These are phyloP conservation scores for Neopestalotiopsis rosae DNA, from an alignment of 2,329 filamentous ascomycete genomes.

Conservation along the genomic window DNA sequence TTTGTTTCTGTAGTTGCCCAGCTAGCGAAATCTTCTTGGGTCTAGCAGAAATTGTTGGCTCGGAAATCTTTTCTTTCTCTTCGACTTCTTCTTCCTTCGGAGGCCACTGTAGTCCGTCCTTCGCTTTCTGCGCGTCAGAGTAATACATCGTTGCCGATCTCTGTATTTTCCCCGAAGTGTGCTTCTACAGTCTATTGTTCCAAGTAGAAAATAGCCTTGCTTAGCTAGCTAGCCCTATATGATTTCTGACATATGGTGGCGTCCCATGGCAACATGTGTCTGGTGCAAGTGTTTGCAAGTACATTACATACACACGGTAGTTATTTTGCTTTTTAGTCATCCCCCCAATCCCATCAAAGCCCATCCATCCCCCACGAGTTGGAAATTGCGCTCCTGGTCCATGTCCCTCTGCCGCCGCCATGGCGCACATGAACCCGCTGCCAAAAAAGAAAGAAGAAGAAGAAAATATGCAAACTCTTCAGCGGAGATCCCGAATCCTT, in stretches of 20 bases:
- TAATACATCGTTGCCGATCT: not conserved
- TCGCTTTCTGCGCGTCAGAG: not conserved
- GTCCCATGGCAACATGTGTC: too few relatives aligned
- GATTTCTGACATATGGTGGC: not conserved
- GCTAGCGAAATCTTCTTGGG: not conserved
- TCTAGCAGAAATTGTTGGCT: constrained; percentile 2
- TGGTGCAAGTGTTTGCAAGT: too few relatives aligned
- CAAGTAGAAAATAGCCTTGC: not conserved
- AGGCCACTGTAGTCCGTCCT: not conserved
- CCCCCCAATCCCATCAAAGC: not conserved
- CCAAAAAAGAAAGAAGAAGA: not conserved
- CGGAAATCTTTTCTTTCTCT: not conserved
- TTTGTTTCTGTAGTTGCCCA: not conserved
- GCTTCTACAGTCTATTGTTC: not conserved
- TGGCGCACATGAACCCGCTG: not conserved
- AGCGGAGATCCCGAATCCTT: not conserved
- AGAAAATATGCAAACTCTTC: not conserved
- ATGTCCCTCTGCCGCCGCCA: not conserved
- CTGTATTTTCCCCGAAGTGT: not conserved
- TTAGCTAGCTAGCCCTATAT: not conserved
- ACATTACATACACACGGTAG: not conserved
- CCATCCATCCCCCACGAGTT: not conserved
- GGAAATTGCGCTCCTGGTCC: not conserved
- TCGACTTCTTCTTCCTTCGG: not conserved
- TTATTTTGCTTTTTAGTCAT: not conserved